Percentiles rank a stretch among this genome's conserved stretches.
Conservation (phyloP, 2,329 filamentous ascomycete species). For the Colletotrichum destructivum region DNA sequence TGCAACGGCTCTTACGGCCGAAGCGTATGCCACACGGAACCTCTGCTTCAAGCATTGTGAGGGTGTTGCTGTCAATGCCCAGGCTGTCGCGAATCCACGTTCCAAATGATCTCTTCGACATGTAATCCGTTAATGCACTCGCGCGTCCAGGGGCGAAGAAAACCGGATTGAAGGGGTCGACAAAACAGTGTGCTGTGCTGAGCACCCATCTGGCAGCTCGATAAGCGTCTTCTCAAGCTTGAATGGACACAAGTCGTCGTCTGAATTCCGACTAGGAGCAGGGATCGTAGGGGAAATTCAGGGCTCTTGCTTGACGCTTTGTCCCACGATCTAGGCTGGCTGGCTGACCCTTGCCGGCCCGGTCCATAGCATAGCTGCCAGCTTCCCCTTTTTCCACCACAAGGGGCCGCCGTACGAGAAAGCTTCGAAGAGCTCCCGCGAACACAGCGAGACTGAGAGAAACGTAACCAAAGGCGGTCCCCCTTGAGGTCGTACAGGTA, state of each 20-base stretch:
- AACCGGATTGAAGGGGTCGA: neutral
- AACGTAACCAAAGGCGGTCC: too few relatives aligned
- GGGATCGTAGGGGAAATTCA: conserved; percentile 34
- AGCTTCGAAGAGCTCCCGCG: neutral
- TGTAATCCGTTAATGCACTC: neutral
- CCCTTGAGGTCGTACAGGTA: too few relatives aligned
- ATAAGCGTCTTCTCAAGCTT: neutral
- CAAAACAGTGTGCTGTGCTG: neutral
- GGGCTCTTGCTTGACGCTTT: conserved; percentile 40
- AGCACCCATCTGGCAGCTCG: neutral
- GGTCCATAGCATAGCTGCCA: conserved; percentile 29
- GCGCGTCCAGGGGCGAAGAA: neutral
- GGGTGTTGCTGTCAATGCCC: neutral
- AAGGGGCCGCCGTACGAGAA: neutral
- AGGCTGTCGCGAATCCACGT: neutral
- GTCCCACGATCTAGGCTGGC: conserved; percentile 23
- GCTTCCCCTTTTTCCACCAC: conserved; percentile 1
- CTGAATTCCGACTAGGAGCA: conserved; percentile 24
- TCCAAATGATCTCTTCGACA: neutral
- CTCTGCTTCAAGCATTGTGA: neutral
- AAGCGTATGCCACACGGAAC: conserved; percentile 23
- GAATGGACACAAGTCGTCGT: conserved; percentile 23
- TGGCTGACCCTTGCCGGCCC: conserved; percentile 31
- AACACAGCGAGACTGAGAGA: too few relatives aligned
- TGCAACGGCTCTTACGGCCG: conserved; percentile 1